Conservation (phyloP, 352 stramenopile genomes). For the Globisporangium polare region DNA sequence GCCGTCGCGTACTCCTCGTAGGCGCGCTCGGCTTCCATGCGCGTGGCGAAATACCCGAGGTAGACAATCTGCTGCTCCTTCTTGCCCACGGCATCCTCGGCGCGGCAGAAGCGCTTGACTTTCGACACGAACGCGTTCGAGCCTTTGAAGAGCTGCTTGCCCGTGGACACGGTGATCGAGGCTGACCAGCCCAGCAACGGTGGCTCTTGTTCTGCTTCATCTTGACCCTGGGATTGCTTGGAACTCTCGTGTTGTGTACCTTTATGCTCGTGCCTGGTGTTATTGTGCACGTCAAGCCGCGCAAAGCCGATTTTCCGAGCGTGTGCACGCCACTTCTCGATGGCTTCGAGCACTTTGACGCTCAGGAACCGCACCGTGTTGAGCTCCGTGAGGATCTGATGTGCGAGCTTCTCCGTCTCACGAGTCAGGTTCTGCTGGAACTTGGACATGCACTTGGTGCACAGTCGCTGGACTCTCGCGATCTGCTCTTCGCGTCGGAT, state of each 20-base stretch:
- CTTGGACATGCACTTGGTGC: slow-evolving; percentile 50
- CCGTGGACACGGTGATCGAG: slow-evolving; percentile 66
- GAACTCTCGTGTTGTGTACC: not conserved
- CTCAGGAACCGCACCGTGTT: slow-evolving; percentile 58
- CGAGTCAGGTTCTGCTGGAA: slow-evolving; percentile 60
- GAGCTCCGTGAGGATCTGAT: slow-evolving; percentile 42
- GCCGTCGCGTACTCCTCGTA: slow-evolving; percentile 63
- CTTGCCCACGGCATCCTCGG: slow-evolving; percentile 47
- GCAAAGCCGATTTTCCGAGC: slow-evolving; percentile 47
- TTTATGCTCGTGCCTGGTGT: not conserved
- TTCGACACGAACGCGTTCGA: slow-evolving; percentile 69
- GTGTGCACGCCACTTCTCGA: slow-evolving; percentile 57
- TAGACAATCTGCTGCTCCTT: slow-evolving; percentile 64
- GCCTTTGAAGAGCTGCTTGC: slow-evolving; percentile 58
- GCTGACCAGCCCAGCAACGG: slow-evolving; percentile 55
- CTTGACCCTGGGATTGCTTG: not conserved
- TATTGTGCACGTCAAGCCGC: slow-evolving; percentile 23
- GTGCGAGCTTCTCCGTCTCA: slow-evolving; percentile 34
- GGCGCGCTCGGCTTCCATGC: slow-evolving; percentile 59
- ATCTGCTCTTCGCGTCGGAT: slow-evolving; percentile 62
- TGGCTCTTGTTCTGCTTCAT: slow-evolving; percentile 15
- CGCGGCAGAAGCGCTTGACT: slow-evolving; percentile 66
- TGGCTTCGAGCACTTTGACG: slow-evolving; percentile 64
- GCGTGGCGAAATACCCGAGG: slow-evolving; percentile 61
- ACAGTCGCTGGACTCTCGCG: slow-evolving; percentile 28